These are phyloP conservation scores for Leccinum glutinopallens DNA, from an alignment of 1,284 basidiomycete species.

Conservation along the genomic window DNA sequence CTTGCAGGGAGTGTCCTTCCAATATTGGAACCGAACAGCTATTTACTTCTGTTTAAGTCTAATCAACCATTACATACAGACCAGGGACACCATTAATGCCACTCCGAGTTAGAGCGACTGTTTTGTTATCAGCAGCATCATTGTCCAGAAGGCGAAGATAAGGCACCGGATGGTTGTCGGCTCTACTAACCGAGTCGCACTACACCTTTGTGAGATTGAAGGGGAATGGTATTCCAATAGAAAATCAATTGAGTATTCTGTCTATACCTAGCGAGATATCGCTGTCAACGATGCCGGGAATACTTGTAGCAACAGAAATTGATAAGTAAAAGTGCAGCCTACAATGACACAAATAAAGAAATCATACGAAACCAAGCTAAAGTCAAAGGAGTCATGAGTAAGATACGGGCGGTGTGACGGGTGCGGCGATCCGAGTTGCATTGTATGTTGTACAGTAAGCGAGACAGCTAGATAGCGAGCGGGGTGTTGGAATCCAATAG, in stretches of 20 bases:
- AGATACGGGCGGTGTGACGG: conserved; percentile 25
- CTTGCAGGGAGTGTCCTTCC: not conserved
- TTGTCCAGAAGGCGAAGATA: not conserved
- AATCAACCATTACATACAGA: conserved; percentile 17
- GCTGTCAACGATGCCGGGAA: conserved; percentile 29
- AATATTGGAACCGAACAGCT: conserved; percentile 9
- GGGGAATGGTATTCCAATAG: conserved; percentile 19
- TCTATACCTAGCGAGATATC: conserved; percentile 37
- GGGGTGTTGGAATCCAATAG: conserved; percentile 16
- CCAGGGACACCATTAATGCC: not conserved
- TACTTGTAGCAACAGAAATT: conserved; percentile 36
- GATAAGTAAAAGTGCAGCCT: conserved; percentile 33
- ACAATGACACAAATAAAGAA: conserved; percentile 34
- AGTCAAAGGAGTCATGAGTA: conserved; percentile 20
- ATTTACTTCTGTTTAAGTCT: conserved; percentile 33
- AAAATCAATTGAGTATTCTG: conserved; percentile 25
- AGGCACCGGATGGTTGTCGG: not conserved
- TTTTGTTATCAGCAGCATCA: not conserved
- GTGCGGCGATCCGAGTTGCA: conserved; percentile 24
- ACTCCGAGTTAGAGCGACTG: not conserved
- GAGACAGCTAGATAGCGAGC: conserved; percentile 24
- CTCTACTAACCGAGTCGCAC: not conserved
- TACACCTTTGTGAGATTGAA: not conserved
- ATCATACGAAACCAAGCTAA: conserved; percentile 27
- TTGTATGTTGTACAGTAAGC: conserved; percentile 34